Evolutionary conservation across 1,284 basidiomycete genomes (phyloP).

Genomic region (Pascua sp.): DNA sequence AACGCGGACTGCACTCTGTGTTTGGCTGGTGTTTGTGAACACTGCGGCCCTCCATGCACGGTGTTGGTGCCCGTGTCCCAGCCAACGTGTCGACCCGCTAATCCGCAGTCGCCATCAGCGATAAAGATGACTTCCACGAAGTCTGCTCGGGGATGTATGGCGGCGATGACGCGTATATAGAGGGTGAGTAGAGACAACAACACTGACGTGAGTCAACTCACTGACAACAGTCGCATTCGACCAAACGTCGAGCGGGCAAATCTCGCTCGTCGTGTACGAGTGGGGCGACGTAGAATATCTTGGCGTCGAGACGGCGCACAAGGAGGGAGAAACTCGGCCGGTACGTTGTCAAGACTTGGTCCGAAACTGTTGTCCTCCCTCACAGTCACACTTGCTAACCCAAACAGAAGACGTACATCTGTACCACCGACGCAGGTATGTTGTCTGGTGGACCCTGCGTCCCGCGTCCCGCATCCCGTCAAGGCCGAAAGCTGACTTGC

Average conservation of each 20-base stretch:
- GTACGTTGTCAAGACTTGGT: constrained; percentile 1
- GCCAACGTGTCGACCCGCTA: not conserved
- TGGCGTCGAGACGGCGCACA: constrained; percentile 56
- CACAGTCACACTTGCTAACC: not conserved
- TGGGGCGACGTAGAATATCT: constrained; percentile 82
- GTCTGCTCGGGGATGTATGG: constrained; percentile 95
- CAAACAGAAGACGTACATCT: constrained; percentile 84
- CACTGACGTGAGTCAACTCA: not conserved
- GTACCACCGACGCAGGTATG: constrained; percentile 50
- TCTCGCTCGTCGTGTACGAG: constrained; percentile 93
- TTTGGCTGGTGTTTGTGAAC: too few species aligned
- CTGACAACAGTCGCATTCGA: constrained; percentile 71
- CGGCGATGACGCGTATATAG: constrained; percentile 71
- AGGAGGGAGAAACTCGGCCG: not conserved
- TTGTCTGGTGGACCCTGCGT: not conserved
- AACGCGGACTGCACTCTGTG: too few species aligned
- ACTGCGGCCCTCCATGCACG: too few species aligned
- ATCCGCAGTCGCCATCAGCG: constrained; percentile 41
- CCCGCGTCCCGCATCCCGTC: not conserved
- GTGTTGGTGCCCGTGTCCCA: too few species aligned
- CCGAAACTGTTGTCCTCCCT: not conserved
- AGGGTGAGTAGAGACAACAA: constrained; percentile 58
- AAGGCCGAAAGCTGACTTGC: constrained; percentile 44
- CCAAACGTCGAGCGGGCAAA: constrained; percentile 70
- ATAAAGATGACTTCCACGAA: constrained; percentile 66